phyloP scores from a whole-genome alignment of 1,284 basidiomycete genomes.

The Trichosporon asahii region DNA sequence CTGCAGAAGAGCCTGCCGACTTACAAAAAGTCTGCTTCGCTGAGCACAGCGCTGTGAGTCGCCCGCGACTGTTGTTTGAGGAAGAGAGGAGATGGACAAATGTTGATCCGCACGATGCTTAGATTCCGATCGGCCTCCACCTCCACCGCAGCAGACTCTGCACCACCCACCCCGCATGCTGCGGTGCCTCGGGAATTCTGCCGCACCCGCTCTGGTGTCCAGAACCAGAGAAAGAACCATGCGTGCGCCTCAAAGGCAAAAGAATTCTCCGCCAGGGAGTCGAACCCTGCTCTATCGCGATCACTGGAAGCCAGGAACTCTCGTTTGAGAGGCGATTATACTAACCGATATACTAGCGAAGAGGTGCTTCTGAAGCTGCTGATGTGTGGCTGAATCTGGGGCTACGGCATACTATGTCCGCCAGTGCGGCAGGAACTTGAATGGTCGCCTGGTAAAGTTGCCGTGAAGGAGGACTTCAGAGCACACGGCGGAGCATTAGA shows the following conservation, averaged over 20 bases:
- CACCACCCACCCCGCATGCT: too few relatives aligned
- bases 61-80: not conserved
- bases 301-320: not conserved
- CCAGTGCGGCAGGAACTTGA: too few relatives aligned
- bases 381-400: too few relatives aligned
- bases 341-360: slow-evolving; percentile 5
- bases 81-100: not conserved
- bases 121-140: not conserved
- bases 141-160: not conserved
- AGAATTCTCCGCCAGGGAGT: slow-evolving; percentile 4
- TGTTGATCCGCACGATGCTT: not conserved
- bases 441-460: too few relatives aligned
- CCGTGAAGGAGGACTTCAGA: too few relatives aligned
- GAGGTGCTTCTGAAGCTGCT: not conserved
- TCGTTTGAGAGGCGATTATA: not conserved
- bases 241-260: too few relatives aligned
- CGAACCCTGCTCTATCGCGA: slow-evolving; percentile 1
- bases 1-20: too few relatives aligned
- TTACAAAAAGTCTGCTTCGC: not conserved
- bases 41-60: too few relatives aligned
- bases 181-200: not conserved
- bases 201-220: not conserved
- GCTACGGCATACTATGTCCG: too few relatives aligned
- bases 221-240: too few relatives aligned
- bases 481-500: too few relatives aligned